Percentiles rank a stretch among this genome's conserved stretches.
These are phyloP conservation scores for Kalmusia sp. DNA, from an alignment of 2,329 filamentous ascomycete species.

Conservation along the genomic window DNA sequence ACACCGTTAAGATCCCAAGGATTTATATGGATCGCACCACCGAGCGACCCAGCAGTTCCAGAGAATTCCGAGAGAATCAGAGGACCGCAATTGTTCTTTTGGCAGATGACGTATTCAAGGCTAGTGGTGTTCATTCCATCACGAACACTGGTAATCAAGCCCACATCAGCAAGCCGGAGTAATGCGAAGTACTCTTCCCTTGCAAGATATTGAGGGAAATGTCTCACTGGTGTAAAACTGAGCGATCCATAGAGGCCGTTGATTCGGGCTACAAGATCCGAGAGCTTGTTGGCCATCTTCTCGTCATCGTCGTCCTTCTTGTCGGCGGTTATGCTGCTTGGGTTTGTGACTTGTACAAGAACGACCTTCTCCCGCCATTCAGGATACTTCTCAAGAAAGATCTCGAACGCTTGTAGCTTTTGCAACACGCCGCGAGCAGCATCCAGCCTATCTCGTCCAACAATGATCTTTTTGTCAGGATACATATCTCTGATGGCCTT, in stretches of 20 bases:
- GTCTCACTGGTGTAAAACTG: constrained; percentile 88
- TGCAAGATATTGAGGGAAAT: constrained; percentile 91
- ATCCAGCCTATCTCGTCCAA: constrained; percentile 92
- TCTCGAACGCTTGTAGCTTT: constrained; percentile 92
- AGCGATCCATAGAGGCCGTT: constrained; percentile 90
- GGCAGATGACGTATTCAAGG: constrained; percentile 91
- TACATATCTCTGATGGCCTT: constrained; percentile 77
- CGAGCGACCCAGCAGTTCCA: constrained; percentile 85
- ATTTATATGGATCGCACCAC: constrained; percentile 92
- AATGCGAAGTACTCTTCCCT: constrained; percentile 94
- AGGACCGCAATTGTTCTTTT: constrained; percentile 84
- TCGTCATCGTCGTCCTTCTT: constrained; percentile 73
- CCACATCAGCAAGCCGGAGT: constrained; percentile 88
- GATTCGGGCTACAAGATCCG: constrained; percentile 88
- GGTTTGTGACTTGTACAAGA: constrained; percentile 92
- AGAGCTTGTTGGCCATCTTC: constrained; percentile 87
- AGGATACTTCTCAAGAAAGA: constrained; percentile 87
- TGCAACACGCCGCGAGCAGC: constrained; percentile 93
- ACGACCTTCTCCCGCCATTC: constrained; percentile 93
- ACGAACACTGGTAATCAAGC: constrained; percentile 91
- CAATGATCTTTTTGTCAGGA: constrained; percentile 90
- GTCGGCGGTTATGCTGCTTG: constrained; percentile 79
- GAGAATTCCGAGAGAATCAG: constrained; percentile 97
- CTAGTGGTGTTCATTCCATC: constrained; percentile 99
- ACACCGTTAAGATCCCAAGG: constrained; percentile 91